Base-by-base conservation (phyloP, 164 flowering plant species). In the Vitis rupestris region DNA sequence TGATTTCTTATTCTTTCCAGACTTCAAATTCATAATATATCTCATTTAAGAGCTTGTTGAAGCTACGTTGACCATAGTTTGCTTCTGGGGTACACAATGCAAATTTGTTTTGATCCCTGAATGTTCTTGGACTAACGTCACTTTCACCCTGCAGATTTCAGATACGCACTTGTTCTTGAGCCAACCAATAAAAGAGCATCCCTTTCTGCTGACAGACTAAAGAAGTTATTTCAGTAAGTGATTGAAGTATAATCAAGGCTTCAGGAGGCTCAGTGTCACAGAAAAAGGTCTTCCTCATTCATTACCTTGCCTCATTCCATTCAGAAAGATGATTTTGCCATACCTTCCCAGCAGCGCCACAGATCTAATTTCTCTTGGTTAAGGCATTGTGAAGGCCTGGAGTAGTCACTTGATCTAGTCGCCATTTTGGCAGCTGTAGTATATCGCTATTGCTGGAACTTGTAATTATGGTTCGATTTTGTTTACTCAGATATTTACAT, bases 131-230 rank as follows among this genome's bases (percentile, higher is more conserved):
- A 3, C 56, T 67, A 50, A 27, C 10, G 1, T 15, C 13, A 50
- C 27, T 29, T 80, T 66, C 58, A 14, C 37, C 11, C 9, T 79
- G 84, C 92, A 94, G 99, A 94, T 84, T 94, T 94, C 76, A 80
- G 70, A 55, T 80, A 87, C 61, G 99, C 97, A 17, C 91, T 92
- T 74, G 93, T 94, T 73, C 87, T 94, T 19, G 99, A 94, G 76
- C 99, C 99, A 64, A 92, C 89, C 16, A 94, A 94, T 60, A 92
- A 85, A 75, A 87, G 96, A 73, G 99, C 99, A 54, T 63, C 92
- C 10, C 64, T 59, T 8, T 83, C 98, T 69, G 86, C 86, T 10
- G 90, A 90, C 30, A 85, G 91, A 76, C 74, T 94, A 73, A 84
- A 71, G 78, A 89, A 85, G 79, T 69, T 88, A 70, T 92, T 88